Percentiles rank a stretch among this genome's conserved stretches.
These are phyloP conservation scores for Phalaenopsis aphrodite DNA, from an alignment of 106 monocot genomes.

Conservation along the genomic window DNA sequence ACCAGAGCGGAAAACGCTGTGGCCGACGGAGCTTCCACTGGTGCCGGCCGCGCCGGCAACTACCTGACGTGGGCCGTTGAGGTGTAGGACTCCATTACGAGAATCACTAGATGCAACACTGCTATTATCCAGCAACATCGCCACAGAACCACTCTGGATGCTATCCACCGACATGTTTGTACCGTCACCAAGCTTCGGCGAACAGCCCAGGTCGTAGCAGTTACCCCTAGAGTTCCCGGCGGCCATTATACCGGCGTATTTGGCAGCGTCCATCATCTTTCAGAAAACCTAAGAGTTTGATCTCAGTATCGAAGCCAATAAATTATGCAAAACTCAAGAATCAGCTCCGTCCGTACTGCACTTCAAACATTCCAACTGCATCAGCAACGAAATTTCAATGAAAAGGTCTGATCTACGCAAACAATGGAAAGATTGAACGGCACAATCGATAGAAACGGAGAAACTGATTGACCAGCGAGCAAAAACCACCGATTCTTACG, in stretches of 20 bases:
- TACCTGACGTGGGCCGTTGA: neutral
- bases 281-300: neutral
- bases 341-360: neutral
- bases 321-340: neutral
- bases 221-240: constrained; percentile 7
- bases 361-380: neutral
- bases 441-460: neutral
- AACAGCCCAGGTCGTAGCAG: constrained; percentile 21
- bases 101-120: constrained; percentile 27
- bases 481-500: neutral
- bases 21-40: constrained; percentile 8
- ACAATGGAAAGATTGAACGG: neutral
- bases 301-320: neutral
- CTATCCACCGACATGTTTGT: constrained; percentile 36
- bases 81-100: constrained; percentile 13
- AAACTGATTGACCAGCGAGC: neutral
- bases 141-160: constrained; percentile 13
- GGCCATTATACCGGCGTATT: constrained; percentile 19
- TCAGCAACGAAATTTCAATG: neutral
- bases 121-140: constrained; percentile 32
- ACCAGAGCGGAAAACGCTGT: constrained; percentile 19
- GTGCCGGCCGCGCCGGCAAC: neutral
- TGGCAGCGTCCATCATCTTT: constrained; percentile 26
- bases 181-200: constrained; percentile 24
- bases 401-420: neutral